These are phyloP conservation scores for Gossypium anomalum DNA, from an alignment of 345 rosid species.

Conservation along the genomic window DNA sequence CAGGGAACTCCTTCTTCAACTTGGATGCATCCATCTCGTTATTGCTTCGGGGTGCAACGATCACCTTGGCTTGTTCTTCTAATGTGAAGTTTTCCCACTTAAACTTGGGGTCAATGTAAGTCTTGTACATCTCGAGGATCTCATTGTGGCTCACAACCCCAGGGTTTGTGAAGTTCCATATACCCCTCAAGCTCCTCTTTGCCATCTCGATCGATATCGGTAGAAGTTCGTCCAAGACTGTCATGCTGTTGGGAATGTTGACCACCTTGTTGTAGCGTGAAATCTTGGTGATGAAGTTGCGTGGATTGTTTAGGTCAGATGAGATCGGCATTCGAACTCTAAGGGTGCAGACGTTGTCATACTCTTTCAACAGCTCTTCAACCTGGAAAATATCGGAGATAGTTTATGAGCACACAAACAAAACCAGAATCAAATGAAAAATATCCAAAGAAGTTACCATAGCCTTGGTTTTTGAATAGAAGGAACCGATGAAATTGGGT, in stretches of 20 bases:
- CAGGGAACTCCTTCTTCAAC: neutral
- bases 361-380: neutral
- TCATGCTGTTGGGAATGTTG: neutral
- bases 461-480: neutral
- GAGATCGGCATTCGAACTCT: neutral
- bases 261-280: neutral
- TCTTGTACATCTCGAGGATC: neutral
- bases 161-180: neutral
- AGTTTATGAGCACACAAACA: neutral
- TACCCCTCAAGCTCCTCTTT: neutral
- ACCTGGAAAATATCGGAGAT: neutral
- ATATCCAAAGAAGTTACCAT: neutral
- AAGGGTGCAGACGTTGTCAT: neutral
- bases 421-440: neutral
- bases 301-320: neutral
- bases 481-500: neutral
- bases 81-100: neutral
- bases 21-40: neutral
- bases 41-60: neutral
- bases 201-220: neutral
- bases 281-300: neutral
- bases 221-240: neutral
- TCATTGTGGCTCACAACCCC: neutral
- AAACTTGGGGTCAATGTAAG: neutral
- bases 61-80: neutral